A percentile compares a stretch with the other conserved stretches of the same genome.
Evolutionary conservation across 2,329 filamentous ascomycete species (phyloP).

Genomic region (Shiraia sp.): DNA sequence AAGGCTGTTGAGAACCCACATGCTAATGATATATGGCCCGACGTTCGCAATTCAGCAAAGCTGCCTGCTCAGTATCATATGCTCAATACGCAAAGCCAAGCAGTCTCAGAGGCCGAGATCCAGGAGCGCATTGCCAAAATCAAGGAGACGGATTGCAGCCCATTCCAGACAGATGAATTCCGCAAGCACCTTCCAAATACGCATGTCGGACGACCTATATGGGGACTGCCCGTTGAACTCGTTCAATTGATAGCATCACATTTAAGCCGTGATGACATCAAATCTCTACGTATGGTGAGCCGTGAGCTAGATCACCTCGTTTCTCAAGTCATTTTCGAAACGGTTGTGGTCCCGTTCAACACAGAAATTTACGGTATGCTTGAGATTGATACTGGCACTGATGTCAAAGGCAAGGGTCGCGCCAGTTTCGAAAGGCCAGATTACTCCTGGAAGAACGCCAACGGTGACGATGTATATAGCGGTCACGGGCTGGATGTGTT

Average conservation of each 20-base stretch:
- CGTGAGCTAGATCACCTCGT: constrained; percentile 63
- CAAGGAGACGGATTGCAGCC: background rate
- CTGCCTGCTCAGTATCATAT: constrained; percentile 30
- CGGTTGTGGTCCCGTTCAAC: constrained; percentile 68
- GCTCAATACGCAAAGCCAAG: constrained; percentile 11
- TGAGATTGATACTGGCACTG: constrained; percentile 41
- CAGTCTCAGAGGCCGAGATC: background rate
- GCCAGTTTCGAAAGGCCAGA: constrained; percentile 25
- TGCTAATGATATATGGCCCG: constrained; percentile 44
- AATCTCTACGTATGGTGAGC: constrained; percentile 64
- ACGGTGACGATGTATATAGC: constrained; percentile 51
- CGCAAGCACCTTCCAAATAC: background rate
- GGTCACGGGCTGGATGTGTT: constrained; percentile 67
- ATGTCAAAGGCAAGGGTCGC: constrained; percentile 43
- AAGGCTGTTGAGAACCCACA: constrained; percentile 16
- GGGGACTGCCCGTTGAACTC: constrained; percentile 62
- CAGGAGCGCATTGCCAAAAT: constrained; percentile 1
- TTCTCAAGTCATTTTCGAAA: constrained; percentile 62
- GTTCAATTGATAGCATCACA: constrained; percentile 61
- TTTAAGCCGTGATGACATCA: constrained; percentile 62
- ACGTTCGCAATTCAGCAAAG: constrained; percentile 32
- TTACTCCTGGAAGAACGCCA: constrained; percentile 50
- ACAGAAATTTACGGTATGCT: constrained; percentile 64
- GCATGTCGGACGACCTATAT: constrained; percentile 41
- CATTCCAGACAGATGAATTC: background rate